Base-by-base conservation (phyloP, 306 rosid species). In the Clitoria ternatea region DNA sequence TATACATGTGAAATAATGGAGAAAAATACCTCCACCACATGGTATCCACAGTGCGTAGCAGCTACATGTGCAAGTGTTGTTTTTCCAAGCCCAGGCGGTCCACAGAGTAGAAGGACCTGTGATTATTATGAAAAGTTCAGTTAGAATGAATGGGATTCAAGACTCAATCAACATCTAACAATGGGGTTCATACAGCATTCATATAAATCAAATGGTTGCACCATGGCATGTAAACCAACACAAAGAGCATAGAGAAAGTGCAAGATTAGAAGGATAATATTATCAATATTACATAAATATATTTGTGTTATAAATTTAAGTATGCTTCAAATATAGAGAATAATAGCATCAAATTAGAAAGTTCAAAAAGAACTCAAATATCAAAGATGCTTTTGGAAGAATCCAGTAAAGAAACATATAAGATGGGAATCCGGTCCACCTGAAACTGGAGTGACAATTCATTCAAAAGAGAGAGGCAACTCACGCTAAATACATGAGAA, bases 41-140 rank as follows among this genome's bases (percentile, higher is more conserved):
- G 89, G 84, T 93, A 93, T 81, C 97, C 97, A 84, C 96, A 93
- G 47, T 93, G 98, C 78, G 76, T 85, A 62, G 97, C 98, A 76
- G 97, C 98, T 55, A 93, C 81, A 81, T 90, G 98, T 22, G 97
- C 97, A 56, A 93, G 96, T 39, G 98, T 93, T 67, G 98, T 93
- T 87, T 90, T 93, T 43, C 98, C 98, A 64, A 90, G 96, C 50
- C 98, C 97, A 0, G 96, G 96, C 27, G 96, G 88, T 53, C 98
- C 97, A 84, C 97, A 90, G 30, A 90, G 97, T 67, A 93, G 74
- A 76, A 93, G 96, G 70, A 93, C 74, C 98, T 93, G 90, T 69
- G 70, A 76, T 61, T 29, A 69, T 77, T 50, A 73, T 33, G 50
- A 74, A 74, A 61, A 18, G 6, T 43, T 73, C 40, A 32, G 80